phyloP scores from a whole-genome alignment of 2,329 filamentous ascomycete genomes.

The Cladophialophora chaetospira region DNA sequence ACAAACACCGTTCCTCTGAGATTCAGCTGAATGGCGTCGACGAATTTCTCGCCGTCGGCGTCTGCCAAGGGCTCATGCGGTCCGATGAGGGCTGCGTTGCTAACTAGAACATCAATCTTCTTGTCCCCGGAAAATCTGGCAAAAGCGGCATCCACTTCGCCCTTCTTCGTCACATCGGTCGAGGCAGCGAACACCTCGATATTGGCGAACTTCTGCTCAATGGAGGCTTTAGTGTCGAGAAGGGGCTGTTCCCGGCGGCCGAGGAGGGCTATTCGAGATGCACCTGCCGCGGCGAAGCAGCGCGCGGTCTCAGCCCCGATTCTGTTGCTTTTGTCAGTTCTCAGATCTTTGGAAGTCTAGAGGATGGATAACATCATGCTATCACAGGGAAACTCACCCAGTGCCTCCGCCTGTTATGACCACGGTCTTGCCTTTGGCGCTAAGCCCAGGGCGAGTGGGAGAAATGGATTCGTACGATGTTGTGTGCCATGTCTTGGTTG shows the following conservation, averaged over 20 bases:
- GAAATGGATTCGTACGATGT: neutral
- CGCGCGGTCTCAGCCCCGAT: constrained; percentile 57
- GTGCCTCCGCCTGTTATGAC: neutral
- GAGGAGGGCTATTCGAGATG: constrained; percentile 55
- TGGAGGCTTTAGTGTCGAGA: neutral
- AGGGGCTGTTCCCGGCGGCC: constrained; percentile 43
- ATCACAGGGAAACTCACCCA: too few relatives aligned
- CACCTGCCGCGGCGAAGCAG: constrained; percentile 57
- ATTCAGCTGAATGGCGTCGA: constrained; percentile 2
- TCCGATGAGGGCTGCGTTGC: neutral
- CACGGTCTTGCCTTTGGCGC: neutral
- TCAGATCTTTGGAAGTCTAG: too few relatives aligned
- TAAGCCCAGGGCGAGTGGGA: neutral
- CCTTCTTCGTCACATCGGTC: neutral
- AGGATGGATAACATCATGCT: too few relatives aligned
- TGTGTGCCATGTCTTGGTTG: neutral
- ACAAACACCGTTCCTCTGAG: neutral
- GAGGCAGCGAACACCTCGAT: neutral
- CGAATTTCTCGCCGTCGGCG: neutral
- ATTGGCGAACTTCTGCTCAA: neutral
- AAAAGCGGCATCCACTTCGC: neutral
- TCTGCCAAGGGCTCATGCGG: neutral
- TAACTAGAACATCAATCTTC: constrained; percentile 4
- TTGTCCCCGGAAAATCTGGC: neutral
- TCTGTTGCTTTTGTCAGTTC: too few relatives aligned